Percentiles rank a stretch among this genome's conserved stretches.
Evolutionary conservation across 2,329 filamentous ascomycete species (phyloP).

Genomic region (Aspergillus cejpii): DNA sequence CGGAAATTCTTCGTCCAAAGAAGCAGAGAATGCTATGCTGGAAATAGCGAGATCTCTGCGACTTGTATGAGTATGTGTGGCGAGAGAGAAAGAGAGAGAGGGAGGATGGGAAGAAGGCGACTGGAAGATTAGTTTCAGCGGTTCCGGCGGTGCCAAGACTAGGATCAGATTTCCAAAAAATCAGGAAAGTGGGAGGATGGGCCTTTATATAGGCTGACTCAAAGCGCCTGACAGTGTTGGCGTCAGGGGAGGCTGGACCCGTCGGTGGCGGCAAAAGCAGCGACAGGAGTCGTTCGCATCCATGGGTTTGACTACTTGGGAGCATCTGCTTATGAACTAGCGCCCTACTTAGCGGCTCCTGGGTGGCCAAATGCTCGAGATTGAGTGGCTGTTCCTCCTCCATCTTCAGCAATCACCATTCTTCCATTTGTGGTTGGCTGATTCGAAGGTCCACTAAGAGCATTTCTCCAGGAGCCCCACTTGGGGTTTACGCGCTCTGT

Average conservation of each 20-base stretch:
- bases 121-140: conserved; percentile 18
- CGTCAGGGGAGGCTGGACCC: conserved; percentile 35
- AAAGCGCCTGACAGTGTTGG: conserved; percentile 22
- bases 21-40: conserved; percentile 13
- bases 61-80: conserved; percentile 18
- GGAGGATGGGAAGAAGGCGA: conserved; percentile 25
- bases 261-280: conserved; percentile 36
- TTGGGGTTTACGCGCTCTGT: conserved; percentile 6
- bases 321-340: conserved; percentile 10
- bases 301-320: conserved; percentile 20
- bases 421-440: conserved; percentile 16
- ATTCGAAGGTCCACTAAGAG: conserved; percentile 10
- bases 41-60: conserved; percentile 13
- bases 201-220: conserved; percentile 39
- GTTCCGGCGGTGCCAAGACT: conserved; percentile 39
- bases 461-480: conserved; percentile 17
- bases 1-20: conserved; percentile 9
- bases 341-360: conserved; percentile 23
- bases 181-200: conserved; percentile 33
- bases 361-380: conserved; percentile 9
- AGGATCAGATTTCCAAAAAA: conserved; percentile 29
- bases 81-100: too few relatives aligned
- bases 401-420: conserved; percentile 18
- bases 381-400: conserved; percentile 14
- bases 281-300: conserved; percentile 23